Base-by-base conservation (phyloP, 768 basidiomycete genomes). In the Mycena pura region DNA sequence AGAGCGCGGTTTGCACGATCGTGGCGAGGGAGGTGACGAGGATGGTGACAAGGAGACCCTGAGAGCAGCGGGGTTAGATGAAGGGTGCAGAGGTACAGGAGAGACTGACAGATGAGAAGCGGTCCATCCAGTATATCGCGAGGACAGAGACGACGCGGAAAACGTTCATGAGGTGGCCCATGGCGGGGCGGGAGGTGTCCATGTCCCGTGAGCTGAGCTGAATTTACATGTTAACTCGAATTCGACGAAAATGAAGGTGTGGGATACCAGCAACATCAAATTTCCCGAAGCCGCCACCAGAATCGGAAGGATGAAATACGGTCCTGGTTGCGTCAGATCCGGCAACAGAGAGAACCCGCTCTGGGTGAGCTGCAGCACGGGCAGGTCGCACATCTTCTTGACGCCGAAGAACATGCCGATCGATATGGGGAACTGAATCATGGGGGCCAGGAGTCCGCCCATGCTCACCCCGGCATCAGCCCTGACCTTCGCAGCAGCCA, bases 361-460 rank as follows among this genome's bases (percentile, higher is more conserved):
- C 62, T 87, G 78, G 64, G 84, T 82, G 68, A 98, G 72, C 76
- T 94, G 93, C 52, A 81, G 81, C 19, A 97, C 73, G 0, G 93
- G 92, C 43, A 88, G 72, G 47, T 81, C 78, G 66, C 89, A 88
- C 79, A 99, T 82, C 45, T 77, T 78, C 74, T 86, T 86, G 55
- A 96, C 72, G 17, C 85, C 93, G 65, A 94, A 89, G 82, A 99
- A 99, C 77, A 93, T 76, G 14, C 89, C 87, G 29, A 97, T 75
- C 44, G 90, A 88, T 40, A 94, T 79, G 1, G 92, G 87, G 21
- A 94, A 71, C 73, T 96, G 95, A 1, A 89, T 67, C 54, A 95
- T 60, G 0, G 77, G 74, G 19, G 76, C 77, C 15, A 86, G 62
- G 63, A 87, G 77, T 38, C 80, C 78, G 14, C 77, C 62, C 57